phyloP scores from a whole-genome alignment of 176 grass and related monocot species.

The Poa annua region DNA sequence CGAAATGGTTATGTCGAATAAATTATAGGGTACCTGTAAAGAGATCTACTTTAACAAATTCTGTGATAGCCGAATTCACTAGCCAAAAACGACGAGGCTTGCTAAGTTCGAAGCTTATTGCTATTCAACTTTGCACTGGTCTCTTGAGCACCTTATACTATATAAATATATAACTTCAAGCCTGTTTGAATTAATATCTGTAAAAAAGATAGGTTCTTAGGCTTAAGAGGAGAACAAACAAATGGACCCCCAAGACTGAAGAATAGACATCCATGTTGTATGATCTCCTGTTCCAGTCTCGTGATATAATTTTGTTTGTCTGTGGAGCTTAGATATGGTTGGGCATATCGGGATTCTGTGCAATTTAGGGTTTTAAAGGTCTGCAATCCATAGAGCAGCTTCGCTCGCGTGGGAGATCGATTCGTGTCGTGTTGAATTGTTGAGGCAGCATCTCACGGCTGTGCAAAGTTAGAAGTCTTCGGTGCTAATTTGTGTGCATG shows the following conservation, averaged over 20 bases:
- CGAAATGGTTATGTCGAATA: no score
- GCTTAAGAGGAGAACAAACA: no score
- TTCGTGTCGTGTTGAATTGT: not conserved
- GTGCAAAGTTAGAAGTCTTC: not conserved
- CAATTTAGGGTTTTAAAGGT: not conserved
- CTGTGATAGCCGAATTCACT: not conserved
- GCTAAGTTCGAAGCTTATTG: not conserved
- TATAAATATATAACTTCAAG: no score
- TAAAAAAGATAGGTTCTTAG: no score
- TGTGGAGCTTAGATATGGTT: not conserved
- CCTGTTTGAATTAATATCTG: no score
- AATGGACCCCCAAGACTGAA: no score
- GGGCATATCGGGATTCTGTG: not conserved
- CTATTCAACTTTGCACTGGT: not conserved
- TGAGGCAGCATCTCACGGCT: not conserved
- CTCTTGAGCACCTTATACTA: not conserved
- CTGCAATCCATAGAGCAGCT: not conserved
- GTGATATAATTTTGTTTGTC: no score
- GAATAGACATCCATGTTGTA: no score
- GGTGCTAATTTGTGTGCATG: not conserved
- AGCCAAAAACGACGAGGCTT: not conserved
- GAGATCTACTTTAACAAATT: not conserved
- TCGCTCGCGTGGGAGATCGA: not conserved
- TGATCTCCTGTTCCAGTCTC: no score
- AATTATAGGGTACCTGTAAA: not conserved